Evolutionary conservation across 2,329 filamentous ascomycete species (phyloP), one percentile per base, ranked within the genome.

Genomic region (Fusarium torulosum): DNA sequence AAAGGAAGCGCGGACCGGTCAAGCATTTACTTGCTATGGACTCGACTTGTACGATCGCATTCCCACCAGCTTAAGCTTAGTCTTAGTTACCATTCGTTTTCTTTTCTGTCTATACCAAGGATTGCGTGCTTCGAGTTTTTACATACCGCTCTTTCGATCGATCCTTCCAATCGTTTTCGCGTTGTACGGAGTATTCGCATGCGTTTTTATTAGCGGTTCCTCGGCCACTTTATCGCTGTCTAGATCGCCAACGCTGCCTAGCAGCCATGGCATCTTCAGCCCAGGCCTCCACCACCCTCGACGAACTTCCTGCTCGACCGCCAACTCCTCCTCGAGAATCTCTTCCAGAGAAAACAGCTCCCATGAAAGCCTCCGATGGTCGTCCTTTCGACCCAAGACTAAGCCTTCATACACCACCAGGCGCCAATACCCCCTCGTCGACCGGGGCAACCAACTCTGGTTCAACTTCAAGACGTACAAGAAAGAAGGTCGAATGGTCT

Each of bases 291-390:
- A 72, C 72, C 63, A 72, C 82, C 72, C 79, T 89, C 71, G 84
- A 87, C 66, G 81, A 82, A 58, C 80, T 89, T 53, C 81, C 84
- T 66, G 77, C 86, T 63, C 84, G 88, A 76, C 89, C 89, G 25
- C 89, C 89, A n/a, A 91, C 89, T 33, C 89, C 89, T 45, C 89
- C 89, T n/a, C 85, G 84, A 70, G 86, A 87, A 75, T 79, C 83
- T 35, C 78, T 76, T 29, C 75, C 76, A 70, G 80, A 82, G 40
- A 55, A 73, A 58, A 78, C 80, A 49, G 70, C 74, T 27, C 70
- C 75, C 29, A 69, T 75, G 51, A 81, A 80, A 65, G 72, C 77
- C 37, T 69, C 76, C n/a, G 71, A 79, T 43, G 72, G 77, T 66
- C 76, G 78, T n/a, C 72, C 75, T 33, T 74, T 80, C 72, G 78